These are phyloP conservation scores for Juglanconis oblonga DNA, from an alignment of 2,329 filamentous ascomycete genomes.

Conservation along the genomic window DNA sequence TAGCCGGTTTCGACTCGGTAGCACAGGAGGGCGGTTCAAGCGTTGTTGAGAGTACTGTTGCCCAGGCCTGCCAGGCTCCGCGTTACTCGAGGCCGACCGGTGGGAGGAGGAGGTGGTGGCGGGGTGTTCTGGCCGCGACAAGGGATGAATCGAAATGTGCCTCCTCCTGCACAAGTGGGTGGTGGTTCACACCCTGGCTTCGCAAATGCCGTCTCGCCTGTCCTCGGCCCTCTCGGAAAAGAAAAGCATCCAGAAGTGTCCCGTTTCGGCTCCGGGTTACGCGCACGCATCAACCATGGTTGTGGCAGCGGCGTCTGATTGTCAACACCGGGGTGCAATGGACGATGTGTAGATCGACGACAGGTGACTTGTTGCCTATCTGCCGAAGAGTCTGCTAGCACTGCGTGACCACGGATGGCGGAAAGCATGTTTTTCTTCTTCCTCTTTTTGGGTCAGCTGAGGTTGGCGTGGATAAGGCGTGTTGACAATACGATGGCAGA, in stretches of 20 bases:
- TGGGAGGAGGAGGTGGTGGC: not conserved
- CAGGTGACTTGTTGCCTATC: no score
- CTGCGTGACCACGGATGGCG: no score
- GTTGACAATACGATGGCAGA: not conserved
- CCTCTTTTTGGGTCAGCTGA: no score
- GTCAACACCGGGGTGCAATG: not conserved
- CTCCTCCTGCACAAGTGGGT: not conserved
- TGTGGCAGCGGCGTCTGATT: not conserved
- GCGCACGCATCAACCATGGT: not conserved
- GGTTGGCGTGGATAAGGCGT: not conserved
- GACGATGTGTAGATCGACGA: no score
- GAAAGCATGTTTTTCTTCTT: no score
- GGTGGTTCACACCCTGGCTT: not conserved
- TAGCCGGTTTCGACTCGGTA: not conserved
- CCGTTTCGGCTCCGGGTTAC: not conserved
- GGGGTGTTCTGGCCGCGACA: not conserved
- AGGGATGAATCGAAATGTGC: not conserved
- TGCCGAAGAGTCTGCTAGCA: no score
- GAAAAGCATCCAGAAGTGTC: not conserved
- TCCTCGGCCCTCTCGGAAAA: no score
- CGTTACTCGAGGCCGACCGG: not conserved
- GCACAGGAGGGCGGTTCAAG: not conserved
- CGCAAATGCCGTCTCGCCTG: no score
- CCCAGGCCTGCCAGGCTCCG: not conserved
- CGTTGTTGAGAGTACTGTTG: not conserved